Base-by-base conservation (phyloP, 1,139 yeast genomes). In the Geotrichum europaeum region DNA sequence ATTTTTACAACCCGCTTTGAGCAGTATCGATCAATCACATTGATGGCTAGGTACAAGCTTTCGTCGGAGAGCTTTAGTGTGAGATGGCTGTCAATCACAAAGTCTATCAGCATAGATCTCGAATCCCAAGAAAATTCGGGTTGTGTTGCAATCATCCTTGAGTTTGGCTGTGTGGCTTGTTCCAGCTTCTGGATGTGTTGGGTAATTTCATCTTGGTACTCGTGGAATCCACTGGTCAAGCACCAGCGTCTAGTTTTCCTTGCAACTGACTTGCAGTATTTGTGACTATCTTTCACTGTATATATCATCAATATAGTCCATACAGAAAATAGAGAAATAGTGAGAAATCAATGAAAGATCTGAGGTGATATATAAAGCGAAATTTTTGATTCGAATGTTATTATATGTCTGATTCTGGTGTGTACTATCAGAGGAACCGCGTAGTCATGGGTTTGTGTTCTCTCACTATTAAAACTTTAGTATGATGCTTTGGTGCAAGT, bases 91-190 rank as follows among this genome's bases (percentile, higher is more conserved):
- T 90, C 96, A 60, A 90, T 78, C 58, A 91, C 75, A 69, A 89
- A 90, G 70, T 91, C 96, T 58, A 92, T 79, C 59, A 92, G 78
- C 68, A 83, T 87, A 1, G 97, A 96, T 68, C 98, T 81, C 96
- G 91, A 89, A 70, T 81, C 84, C 96, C 97, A 90, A 68, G 86
- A 87, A 62, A 91, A 82, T 73, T 92, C 97, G 0, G 97, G 97
- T 74, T 92, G 98, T 60, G 86, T 77, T 68, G 88, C 96, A 63
- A 91, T 88, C 90, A 89, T 86, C 53, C 85, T 60, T 2, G 73
- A 66, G 57, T 74, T 75, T 30, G 74, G 71, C 25, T 66, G 63
- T 18, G 50, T 25, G 12, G 20, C 9, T 25, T 24, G 15, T 22
- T 53, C 36, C 5, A 53, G 28, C 2, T 7, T n/a, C 30, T 20